These are phyloP conservation scores for Eremomyces bilateralis DNA, from an alignment of 495 filamentous ascomycete species.

Conservation along the genomic window DNA sequence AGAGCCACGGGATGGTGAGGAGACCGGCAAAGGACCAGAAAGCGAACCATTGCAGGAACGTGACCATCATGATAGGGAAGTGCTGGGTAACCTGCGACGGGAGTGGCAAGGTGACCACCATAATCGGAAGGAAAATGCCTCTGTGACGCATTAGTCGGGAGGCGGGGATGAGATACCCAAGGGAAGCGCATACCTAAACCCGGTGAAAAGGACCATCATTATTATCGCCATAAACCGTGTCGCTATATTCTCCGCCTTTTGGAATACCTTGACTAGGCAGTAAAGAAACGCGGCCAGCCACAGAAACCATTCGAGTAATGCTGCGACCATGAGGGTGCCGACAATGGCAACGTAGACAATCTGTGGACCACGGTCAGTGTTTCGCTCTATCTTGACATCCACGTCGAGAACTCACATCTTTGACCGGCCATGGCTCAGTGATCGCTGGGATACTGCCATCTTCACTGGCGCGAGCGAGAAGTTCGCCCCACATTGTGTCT, in stretches of 20 bases:
- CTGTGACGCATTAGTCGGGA: constrained; percentile 21
- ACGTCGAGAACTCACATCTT: constrained; percentile 25
- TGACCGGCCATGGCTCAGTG: constrained; percentile 13
- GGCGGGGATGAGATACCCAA: neutral
- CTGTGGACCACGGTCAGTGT: no score
- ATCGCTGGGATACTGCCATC: constrained; percentile 7
- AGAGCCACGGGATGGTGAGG: constrained; percentile 73
- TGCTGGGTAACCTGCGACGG: constrained; percentile 45
- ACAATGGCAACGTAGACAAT: constrained; percentile 69
- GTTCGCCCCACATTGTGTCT: neutral
- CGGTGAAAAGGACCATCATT: constrained; percentile 49
- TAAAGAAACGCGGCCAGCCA: constrained; percentile 87
- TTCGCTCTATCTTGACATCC: neutral
- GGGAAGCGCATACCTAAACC: constrained; percentile 38
- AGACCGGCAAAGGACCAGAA: constrained; percentile 86
- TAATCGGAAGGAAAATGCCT: constrained; percentile 72
- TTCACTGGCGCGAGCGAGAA: neutral
- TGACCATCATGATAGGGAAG: constrained; percentile 45
- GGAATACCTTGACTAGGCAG: constrained; percentile 69
- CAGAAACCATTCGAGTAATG: constrained; percentile 81
- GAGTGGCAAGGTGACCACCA: constrained; percentile 83
- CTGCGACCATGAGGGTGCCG: constrained; percentile 61
- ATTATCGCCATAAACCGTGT: constrained; percentile 53
- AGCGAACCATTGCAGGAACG: constrained; percentile 76
- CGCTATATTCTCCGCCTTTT: constrained; percentile 76